Conservation (phyloP, 2,329 filamentous ascomycete genomes). For the Zalaria sp. region DNA sequence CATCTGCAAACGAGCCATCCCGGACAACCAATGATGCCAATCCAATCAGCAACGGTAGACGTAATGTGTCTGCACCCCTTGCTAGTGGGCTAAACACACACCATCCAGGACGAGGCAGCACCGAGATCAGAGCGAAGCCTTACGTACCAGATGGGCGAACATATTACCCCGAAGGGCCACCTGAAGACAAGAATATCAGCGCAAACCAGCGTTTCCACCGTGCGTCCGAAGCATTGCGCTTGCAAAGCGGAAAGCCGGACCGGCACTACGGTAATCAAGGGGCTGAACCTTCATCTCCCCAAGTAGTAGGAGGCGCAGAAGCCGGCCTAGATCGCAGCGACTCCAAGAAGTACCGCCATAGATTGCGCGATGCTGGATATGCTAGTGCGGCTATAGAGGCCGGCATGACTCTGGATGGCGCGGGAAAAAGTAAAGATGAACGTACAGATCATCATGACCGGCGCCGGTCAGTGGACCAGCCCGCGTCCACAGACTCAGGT, state of each 20-base stretch:
- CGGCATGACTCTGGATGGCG: conserved; percentile 5
- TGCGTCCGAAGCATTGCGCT: conserved; percentile 6
- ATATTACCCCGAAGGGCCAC: not conserved
- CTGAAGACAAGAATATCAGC: not conserved
- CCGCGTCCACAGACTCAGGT: conserved; percentile 7
- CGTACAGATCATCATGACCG: not conserved
- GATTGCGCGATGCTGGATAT: conserved; percentile 17
- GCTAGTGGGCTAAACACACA: not conserved
- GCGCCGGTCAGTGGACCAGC: not conserved
- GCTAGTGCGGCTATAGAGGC: conserved; percentile 16
- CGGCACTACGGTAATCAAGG: not conserved
- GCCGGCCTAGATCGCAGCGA: not conserved
- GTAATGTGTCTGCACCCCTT: not conserved
- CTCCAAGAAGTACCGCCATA: conserved; percentile 11
- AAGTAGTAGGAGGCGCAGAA: not conserved
- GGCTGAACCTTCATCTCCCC: not conserved
- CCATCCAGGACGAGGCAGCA: not conserved
- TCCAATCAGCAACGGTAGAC: not conserved
- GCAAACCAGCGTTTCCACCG: conserved; percentile 5
- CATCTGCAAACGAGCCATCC: not conserved
- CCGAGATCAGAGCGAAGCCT: not conserved
- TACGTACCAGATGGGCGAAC: not conserved
- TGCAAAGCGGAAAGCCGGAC: not conserved
- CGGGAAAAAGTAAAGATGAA: not conserved
- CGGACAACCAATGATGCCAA: not conserved